Evolutionary conservation across 2,329 filamentous ascomycete species (phyloP).

Genomic region (Neocatenulostroma microsporum): DNA sequence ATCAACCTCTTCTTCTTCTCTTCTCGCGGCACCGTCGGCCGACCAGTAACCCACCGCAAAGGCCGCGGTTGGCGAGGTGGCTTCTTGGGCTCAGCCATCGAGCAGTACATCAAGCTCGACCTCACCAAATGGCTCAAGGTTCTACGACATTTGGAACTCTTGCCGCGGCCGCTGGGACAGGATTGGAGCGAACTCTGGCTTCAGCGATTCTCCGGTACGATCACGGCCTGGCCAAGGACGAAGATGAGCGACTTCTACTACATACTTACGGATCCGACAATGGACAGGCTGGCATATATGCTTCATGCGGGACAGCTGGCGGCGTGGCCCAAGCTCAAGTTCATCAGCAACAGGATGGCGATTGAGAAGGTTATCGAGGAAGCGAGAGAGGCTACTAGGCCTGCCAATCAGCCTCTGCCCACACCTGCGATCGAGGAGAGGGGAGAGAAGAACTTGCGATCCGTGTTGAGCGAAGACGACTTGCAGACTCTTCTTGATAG

Average conservation of each 20-base stretch:
- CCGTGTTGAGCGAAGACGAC: constrained; percentile 41
- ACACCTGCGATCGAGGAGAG: constrained; percentile 18
- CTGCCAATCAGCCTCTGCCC: constrained; percentile 23
- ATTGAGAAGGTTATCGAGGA: constrained; percentile 63
- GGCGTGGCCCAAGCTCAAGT: constrained; percentile 84
- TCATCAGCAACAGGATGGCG: constrained; percentile 78
- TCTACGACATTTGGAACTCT: constrained; percentile 79
- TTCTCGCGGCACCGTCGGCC: constrained; percentile 81
- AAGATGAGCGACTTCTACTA: constrained; percentile 70
- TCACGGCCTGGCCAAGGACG: constrained; percentile 92
- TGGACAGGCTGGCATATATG: constrained; percentile 72
- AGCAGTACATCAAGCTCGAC: constrained; percentile 94
- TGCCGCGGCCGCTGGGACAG: constrained; percentile 83
- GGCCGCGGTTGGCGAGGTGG: constrained; percentile 94
- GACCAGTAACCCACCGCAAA: constrained; percentile 89
- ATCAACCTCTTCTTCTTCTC: constrained; percentile 99
- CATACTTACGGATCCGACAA: constrained; percentile 76
- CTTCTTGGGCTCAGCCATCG: constrained; percentile 82
- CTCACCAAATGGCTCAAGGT: constrained; percentile 97
- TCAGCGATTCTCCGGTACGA: constrained; percentile 86
- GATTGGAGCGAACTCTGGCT: constrained; percentile 98
- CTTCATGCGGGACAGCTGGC: constrained; percentile 83
- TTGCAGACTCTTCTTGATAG: constrained; percentile 34
- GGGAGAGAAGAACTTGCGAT: constrained; percentile 16
- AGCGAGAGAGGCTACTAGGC: constrained; percentile 42